These are phyloP conservation scores for Diaporthe australafricana DNA, from an alignment of 2,329 filamentous ascomycete genomes.

Conservation along the genomic window DNA sequence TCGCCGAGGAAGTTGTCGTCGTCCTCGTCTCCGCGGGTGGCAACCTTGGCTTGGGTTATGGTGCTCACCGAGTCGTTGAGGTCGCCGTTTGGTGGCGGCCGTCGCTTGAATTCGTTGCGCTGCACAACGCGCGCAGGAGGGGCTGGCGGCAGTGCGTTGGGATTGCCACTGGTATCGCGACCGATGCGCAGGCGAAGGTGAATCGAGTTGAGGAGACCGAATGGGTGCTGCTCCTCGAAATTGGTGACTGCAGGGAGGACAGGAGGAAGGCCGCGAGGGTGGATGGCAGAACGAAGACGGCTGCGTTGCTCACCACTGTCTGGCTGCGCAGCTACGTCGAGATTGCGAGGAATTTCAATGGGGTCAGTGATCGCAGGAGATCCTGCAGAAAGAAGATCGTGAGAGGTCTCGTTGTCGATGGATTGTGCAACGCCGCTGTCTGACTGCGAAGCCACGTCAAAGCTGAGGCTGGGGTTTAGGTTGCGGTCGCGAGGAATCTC, in stretches of 20 bases:
- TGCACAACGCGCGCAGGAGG: conserved; percentile 7
- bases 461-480: too few relatives aligned
- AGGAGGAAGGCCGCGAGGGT: background rate
- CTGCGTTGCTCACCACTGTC: background rate
- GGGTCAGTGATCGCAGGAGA: background rate
- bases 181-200: background rate
- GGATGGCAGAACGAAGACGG: too few relatives aligned
- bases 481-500: background rate
- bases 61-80: background rate
- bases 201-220: background rate
- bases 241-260: background rate
- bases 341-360: background rate
- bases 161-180: background rate
- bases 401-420: background rate
- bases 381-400: background rate
- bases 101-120: conserved; percentile 23
- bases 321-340: background rate
- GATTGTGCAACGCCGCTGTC: too few relatives aligned
- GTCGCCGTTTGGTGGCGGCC: background rate
- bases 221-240: background rate
- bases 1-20: background rate
- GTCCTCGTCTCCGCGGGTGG: background rate
- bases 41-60: background rate
- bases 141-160: background rate
- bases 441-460: background rate